Evolutionary conservation across 495 filamentous ascomycete genomes (phyloP).

Genomic region (Aspergillus sclerotiicarbonarius): DNA sequence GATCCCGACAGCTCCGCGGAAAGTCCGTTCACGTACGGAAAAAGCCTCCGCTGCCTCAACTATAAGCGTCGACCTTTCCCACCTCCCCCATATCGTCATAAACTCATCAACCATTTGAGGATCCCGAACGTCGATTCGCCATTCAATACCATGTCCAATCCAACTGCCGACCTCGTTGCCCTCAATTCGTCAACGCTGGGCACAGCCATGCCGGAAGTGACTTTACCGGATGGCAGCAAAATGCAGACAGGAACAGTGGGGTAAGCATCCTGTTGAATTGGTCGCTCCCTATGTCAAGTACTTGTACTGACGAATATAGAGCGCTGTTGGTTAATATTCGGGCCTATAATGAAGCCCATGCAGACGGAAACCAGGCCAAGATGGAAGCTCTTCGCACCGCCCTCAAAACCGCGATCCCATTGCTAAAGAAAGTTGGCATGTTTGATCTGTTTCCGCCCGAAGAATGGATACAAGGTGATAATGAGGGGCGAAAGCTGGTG

Average conservation of each 20-base stretch:
- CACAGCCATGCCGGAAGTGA: not conserved
- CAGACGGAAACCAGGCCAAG: not conserved
- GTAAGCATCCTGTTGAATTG: not conserved
- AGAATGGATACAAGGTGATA: not conserved
- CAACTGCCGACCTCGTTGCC: not conserved
- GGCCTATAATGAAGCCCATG: not conserved
- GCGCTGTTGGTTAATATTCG: not conserved
- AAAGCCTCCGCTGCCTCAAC: not conserved
- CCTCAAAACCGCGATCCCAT: not conserved
- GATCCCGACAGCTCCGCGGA: slow-evolving; percentile 1
- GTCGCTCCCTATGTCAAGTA: not conserved
- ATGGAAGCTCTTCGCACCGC: not conserved
- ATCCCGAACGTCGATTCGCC: not conserved
- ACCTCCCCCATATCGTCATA: not conserved
- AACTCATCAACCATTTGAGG: not conserved
- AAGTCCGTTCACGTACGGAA: not conserved
- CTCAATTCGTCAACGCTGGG: not conserved
- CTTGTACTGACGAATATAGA: not conserved
- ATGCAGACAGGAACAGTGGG: slow-evolving; percentile 1
- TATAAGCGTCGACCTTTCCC: not conserved
- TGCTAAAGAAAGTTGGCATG: not conserved
- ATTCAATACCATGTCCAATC: not conserved
- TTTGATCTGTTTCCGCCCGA: not conserved
- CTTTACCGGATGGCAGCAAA: not conserved
- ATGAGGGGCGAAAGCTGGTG: not conserved